These are phyloP conservation scores for Spinellus fusiger DNA, from an alignment of 192 early-diverging fungal species.

Conservation along the genomic window DNA sequence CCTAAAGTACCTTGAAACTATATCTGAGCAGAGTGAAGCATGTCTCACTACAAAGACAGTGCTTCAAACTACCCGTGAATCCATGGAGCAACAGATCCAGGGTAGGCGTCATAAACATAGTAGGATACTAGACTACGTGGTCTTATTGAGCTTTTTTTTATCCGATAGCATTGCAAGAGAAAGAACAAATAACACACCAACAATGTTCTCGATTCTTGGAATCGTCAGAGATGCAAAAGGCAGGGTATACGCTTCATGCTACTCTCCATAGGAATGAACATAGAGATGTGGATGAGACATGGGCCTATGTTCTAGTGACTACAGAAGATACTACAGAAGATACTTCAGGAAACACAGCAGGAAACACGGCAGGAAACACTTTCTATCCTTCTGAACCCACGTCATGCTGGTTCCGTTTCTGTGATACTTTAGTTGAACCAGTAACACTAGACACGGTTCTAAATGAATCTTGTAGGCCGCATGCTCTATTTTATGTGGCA, in stretches of 20 bases:
- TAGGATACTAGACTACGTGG: no score
- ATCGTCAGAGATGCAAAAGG: conserved; percentile 4
- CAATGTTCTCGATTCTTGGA: conserved; percentile 8
- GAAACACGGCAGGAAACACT: conserved; percentile 2
- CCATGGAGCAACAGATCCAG: no score
- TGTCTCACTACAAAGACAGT: no score
- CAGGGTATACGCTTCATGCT: conserved; percentile 25
- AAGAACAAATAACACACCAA: background rate
- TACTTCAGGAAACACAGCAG: no score
- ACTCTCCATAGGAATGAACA: conserved; percentile 26
- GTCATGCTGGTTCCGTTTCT: conserved; percentile 26
- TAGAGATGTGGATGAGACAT: conserved; percentile 27
- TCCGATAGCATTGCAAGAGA: conserved; percentile 5
- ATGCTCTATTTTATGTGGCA: conserved; percentile 15
- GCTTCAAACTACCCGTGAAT: no score
- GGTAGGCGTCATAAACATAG: no score
- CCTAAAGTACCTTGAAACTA: no score
- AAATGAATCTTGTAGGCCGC: conserved; percentile 3
- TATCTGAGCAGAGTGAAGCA: no score
- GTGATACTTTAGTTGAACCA: conserved; percentile 20
- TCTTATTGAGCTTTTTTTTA: no score
- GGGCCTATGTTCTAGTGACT: conserved; percentile 35
- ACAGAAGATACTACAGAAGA: no score
- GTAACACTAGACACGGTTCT: conserved; percentile 17
- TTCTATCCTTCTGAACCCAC: background rate